Conservation (phyloP, 164 flowering plant species). For the Echeveria elegans region DNA sequence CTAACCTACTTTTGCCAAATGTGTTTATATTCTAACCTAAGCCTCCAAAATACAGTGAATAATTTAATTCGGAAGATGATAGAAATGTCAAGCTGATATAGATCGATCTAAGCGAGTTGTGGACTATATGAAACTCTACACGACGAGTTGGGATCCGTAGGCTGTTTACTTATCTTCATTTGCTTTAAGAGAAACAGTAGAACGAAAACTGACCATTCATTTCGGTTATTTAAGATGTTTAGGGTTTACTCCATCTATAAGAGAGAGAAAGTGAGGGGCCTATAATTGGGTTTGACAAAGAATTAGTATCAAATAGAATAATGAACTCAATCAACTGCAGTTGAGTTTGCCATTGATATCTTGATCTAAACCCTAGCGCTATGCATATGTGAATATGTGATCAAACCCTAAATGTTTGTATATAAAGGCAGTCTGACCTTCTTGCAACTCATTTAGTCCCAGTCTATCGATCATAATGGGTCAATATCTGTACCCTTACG, state of each 20-base stretch:
- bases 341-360: neutral
- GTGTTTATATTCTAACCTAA: neutral
- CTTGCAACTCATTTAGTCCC: neutral
- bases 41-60: conserved; percentile 1
- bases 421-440: neutral
- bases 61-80: neutral
- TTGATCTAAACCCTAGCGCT: neutral
- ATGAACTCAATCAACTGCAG: neutral
- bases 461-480: neutral
- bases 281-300: neutral
- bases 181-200: neutral
- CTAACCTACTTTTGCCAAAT: conserved; percentile 6
- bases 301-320: no score
- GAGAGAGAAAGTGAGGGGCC: neutral
- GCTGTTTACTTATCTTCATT: neutral
- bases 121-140: neutral
- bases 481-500: no score
- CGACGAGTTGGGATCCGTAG: neutral
- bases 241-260: neutral
- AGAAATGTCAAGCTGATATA: neutral
- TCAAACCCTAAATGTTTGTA: neutral
- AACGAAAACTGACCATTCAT: neutral
- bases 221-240: no score
- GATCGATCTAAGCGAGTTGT: neutral
- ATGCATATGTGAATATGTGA: no score